Evolutionary conservation across 1,139 yeast genomes (phyloP), one percentile per base, ranked within the genome.

Genomic region (Geotrichum citri-aurantii): DNA sequence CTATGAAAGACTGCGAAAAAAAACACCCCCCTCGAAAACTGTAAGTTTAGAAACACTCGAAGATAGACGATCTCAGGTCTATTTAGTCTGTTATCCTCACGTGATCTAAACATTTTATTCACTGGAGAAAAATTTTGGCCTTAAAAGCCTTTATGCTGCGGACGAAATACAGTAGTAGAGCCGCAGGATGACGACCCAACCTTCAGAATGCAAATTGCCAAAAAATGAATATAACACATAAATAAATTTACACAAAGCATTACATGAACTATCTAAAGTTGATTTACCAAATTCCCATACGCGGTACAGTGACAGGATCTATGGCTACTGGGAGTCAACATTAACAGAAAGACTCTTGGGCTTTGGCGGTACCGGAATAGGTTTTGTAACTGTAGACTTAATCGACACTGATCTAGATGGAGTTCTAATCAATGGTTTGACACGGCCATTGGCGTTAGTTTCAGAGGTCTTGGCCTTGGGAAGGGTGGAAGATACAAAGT

Each of bases 291-390:
- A 37, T n/a, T n/a, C 44, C 17, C 19, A 37, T 17, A 14, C n/a
- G n/a, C n/a, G n/a, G 44, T n/a, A 8, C 19, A 14, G 44, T n/a
- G 44, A n/a, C 3, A 37, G 10, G 44, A 37, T 3, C 14, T 37
- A n/a, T 14, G 17, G n/a, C 44, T 37, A 37, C 44, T 37, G 19
- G 7, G 26, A 21, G 49, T 46, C 19, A 46, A 40, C 21, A 17
- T 27, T 48, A 1, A 14, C 31, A 19, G 50, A 37, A 14, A 51
- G 44, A 10, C 48, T 54, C 51, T 52, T 12, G 14, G 60, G 57
- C 31, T 57, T 54, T 8, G 57, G 60, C 6, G 57, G 55, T 26
- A 50, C 57, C 0, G 60, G 57, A 12, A 54, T 12, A 4, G 60
- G 55, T 24, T 55, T 57, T 8, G 49, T 14, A 4, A 47, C 40